Conservation (phyloP, 306 rosid genomes). For the Gynostemma pentaphyllum region DNA sequence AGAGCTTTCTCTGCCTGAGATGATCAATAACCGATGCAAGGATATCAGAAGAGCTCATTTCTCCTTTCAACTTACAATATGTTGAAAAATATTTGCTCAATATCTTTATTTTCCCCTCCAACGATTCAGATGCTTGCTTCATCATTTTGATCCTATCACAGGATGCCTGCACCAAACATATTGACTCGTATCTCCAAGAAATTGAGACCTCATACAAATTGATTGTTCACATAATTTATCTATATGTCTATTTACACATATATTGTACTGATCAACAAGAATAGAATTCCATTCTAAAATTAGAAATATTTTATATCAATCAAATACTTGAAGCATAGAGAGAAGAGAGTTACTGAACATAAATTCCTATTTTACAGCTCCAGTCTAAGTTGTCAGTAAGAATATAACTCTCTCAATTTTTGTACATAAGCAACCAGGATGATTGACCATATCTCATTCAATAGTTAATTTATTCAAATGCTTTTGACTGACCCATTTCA, state of each 20-base stretch:
- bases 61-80: slow-evolving; percentile 42
- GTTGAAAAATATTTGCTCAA: slow-evolving; percentile 40
- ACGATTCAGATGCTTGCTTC: slow-evolving; percentile 33
- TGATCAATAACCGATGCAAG: slow-evolving; percentile 39
- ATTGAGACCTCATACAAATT: background rate
- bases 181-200: background rate
- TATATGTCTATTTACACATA: no score
- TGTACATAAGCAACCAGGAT: background rate
- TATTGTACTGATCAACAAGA: background rate
- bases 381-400: background rate
- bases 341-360: background rate
- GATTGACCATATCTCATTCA: background rate
- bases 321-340: background rate
- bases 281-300: background rate
- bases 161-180: slow-evolving; percentile 18
- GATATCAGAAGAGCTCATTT: slow-evolving; percentile 27
- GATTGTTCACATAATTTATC: background rate
- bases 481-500: background rate
- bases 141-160: slow-evolving; percentile 15
- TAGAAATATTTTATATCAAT: background rate
- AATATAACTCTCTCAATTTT: background rate
- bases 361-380: background rate
- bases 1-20: slow-evolving; percentile 41
- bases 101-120: slow-evolving; percentile 39
- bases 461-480: background rate